Percentiles rank a stretch among this genome's conserved stretches.
phyloP scores from a whole-genome alignment of 148 eudicot genomes.

The Polygonum maritimum region DNA sequence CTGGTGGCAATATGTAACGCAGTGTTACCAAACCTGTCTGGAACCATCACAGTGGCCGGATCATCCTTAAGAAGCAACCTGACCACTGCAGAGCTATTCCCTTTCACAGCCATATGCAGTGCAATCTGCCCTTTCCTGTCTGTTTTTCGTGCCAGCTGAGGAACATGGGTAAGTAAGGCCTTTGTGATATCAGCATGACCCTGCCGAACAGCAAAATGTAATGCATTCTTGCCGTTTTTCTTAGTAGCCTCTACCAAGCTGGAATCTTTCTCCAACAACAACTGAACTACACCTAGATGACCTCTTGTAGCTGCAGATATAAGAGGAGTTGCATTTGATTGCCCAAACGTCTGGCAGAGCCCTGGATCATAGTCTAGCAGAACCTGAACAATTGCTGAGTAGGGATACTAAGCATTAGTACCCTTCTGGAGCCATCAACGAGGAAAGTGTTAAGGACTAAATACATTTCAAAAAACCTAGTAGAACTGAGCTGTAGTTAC shows the following conservation, averaged over 20 bases:
- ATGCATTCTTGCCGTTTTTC: slow-evolving; percentile 67
- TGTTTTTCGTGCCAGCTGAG: slow-evolving; percentile 44
- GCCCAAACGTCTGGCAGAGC: slow-evolving; percentile 46
- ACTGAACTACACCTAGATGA: slow-evolving; percentile 44
- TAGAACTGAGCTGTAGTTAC: neutral
- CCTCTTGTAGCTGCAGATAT: slow-evolving; percentile 67
- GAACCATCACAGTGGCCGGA: slow-evolving; percentile 56
- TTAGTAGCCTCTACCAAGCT: slow-evolving; percentile 43
- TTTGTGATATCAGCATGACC: slow-evolving; percentile 55
- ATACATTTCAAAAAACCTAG: neutral
- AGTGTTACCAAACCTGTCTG: slow-evolving; percentile 51
- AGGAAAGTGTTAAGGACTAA: neutral
- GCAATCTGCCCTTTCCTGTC: slow-evolving; percentile 81
- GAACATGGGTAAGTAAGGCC: slow-evolving; percentile 45
- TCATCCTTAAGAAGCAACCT: slow-evolving; percentile 54
- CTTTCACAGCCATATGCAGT: slow-evolving; percentile 82
- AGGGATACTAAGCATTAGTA: slow-evolving; percentile 2
- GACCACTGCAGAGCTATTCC: slow-evolving; percentile 51
- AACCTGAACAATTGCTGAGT: slow-evolving; percentile 55
- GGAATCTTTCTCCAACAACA: slow-evolving; percentile 37
- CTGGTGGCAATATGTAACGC: slow-evolving; percentile 55
- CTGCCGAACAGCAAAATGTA: slow-evolving; percentile 64
- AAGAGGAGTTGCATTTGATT: slow-evolving; percentile 67
- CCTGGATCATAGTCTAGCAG: slow-evolving; percentile 47
- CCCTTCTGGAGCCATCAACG: neutral